phyloP scores from a whole-genome alignment of 805 yeast genomes.

The Spathaspora gorwiae region DNA sequence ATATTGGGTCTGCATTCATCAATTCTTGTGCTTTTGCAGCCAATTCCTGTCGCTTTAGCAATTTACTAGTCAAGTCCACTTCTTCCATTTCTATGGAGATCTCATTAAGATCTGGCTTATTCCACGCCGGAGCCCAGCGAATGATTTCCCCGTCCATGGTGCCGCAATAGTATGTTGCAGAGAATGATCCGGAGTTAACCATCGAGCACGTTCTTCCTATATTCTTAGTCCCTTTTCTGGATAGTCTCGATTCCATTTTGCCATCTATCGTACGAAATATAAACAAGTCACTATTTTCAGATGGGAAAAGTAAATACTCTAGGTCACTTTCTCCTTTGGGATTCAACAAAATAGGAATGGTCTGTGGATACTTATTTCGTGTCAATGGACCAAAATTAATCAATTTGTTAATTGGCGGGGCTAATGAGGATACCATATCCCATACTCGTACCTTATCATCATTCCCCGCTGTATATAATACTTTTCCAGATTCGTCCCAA shows the following conservation, averaged over 20 bases:
- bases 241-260: conserved; percentile 54
- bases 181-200: conserved; percentile 41
- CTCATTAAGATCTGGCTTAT: conserved; percentile 7
- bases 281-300: conserved; percentile 69
- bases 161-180: conserved; percentile 52
- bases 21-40: neutral
- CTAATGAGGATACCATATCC: conserved; percentile 46
- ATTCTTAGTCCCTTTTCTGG: conserved; percentile 37
- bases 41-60: neutral
- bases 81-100: neutral
- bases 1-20: neutral
- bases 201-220: conserved; percentile 49
- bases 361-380: conserved; percentile 52
- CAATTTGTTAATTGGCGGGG: conserved; percentile 52
- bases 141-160: conserved; percentile 64
- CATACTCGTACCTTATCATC: conserved; percentile 81
- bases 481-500: conserved; percentile 67
- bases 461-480: conserved; percentile 62
- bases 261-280: conserved; percentile 60
- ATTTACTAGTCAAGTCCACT: neutral
- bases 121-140: conserved; percentile 43
- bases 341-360: conserved; percentile 49
- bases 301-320: conserved; percentile 63
- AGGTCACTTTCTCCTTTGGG: conserved; percentile 49
- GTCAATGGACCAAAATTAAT: conserved; percentile 76